Conservation (phyloP, 164 flowering plant species). For the Kingdonia uniflora region DNA sequence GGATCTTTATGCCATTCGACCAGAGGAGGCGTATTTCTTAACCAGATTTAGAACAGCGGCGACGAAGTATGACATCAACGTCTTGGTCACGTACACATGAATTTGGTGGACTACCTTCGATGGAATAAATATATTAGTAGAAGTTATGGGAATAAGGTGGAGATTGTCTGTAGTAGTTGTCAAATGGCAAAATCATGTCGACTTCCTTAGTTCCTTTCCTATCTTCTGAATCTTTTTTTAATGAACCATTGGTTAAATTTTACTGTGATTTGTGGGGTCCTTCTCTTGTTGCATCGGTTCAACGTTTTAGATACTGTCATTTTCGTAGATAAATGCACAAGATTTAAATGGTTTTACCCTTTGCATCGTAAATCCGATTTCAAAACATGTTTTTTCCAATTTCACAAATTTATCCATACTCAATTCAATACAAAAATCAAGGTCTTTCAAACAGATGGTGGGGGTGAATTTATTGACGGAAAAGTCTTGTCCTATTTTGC, state of each 20-base stretch:
- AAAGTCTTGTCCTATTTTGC: background rate
- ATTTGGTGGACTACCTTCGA: no score
- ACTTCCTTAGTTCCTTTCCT: background rate
- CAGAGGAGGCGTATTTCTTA: background rate
- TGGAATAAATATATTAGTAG: no score
- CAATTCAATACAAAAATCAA: background rate
- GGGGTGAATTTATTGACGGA: background rate
- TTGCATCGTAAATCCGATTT: background rate
- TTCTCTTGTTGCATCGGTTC: background rate
- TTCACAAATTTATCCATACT: background rate
- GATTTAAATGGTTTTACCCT: background rate
- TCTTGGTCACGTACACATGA: background rate
- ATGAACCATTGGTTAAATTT: conserved; percentile 3
- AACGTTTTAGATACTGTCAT: background rate
- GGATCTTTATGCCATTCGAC: conserved; percentile 3
- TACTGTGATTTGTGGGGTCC: conserved; percentile 5
- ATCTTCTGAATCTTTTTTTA: background rate
- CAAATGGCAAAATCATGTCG: no score
- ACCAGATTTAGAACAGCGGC: background rate
- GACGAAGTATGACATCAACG: background rate
- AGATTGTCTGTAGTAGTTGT: no score
- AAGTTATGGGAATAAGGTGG: no score
- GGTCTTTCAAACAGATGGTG: background rate
- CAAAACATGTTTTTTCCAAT: background rate
- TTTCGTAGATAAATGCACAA: background rate